Evolutionary conservation across 2,329 filamentous ascomycete genomes (phyloP), one percentile per base, ranked within the genome.

Genomic region (Xylaria sp.): DNA sequence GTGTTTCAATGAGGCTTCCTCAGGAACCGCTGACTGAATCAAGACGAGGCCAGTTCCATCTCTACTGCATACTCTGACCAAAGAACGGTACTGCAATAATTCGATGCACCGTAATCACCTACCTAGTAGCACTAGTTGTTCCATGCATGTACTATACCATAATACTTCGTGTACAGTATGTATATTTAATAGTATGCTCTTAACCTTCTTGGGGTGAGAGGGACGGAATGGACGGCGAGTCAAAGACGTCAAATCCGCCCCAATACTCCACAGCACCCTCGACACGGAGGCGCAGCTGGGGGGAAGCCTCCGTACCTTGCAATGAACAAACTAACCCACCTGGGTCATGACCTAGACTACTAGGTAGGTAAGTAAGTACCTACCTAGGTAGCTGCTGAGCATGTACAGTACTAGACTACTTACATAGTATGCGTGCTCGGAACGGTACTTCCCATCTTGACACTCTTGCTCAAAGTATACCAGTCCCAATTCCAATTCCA

Each of bases 401-500:
- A 27, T 47, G n/a, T n/a, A n/a, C n/a, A n/a, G n/a, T n/a, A n/a
- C n/a, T n/a, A n/a, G n/a, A n/a, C n/a, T n/a, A n/a, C n/a, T n/a
- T n/a, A n/a, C n/a, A n/a, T n/a, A n/a, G 54, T 37, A 54, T 43
- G 60, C 60, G 40, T 59, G 25, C 43, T 62, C 55, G 43, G 60
- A 47, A 58, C 53, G 57, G 53, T 54, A 57, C 48, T 43, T 55
- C 51, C 53, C 60, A 61, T 55, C 57, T 66, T 58, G 64, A 64
- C 64, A 65, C 63, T n/a, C n/a, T 23, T 60, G 63, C 60, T 60
- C 60, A 43, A 55, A 65, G 60, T 52, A 63, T 64, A 59, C n/a
- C n/a, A n/a, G n/a, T 57, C 52, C 49, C 58, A 58, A 61, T 55
- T 62, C 61, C 58, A 61, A 48, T 57, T 56, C 53, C 60, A 51